These are phyloP conservation scores for Pseudocercospora fijiensis DNA, from an alignment of 2,329 filamentous ascomycete genomes.

Conservation along the genomic window DNA sequence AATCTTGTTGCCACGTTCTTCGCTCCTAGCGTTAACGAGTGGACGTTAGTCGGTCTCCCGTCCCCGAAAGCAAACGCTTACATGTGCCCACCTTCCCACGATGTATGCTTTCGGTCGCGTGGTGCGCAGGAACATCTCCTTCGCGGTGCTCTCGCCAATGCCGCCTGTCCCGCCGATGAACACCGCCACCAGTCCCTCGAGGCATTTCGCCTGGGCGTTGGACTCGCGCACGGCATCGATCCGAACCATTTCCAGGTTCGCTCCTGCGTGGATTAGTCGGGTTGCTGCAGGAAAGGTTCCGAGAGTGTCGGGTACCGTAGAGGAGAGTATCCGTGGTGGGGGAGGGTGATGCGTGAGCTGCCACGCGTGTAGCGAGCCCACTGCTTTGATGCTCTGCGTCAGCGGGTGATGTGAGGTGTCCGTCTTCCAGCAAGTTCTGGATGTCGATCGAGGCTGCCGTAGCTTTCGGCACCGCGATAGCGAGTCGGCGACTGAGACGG, in stretches of 20 bases:
- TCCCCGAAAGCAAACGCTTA: background rate
- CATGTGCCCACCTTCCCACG: slow-evolving; percentile 39
- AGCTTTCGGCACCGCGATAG: background rate
- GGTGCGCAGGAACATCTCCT: slow-evolving; percentile 44
- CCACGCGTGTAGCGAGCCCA: background rate
- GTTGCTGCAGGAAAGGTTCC: background rate
- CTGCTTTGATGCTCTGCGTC: background rate
- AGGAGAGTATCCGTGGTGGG: slow-evolving; percentile 1
- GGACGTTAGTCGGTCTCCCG: background rate
- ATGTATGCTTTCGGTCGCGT: slow-evolving; percentile 45
- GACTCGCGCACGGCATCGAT: slow-evolving; percentile 36
- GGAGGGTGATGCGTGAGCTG: background rate
- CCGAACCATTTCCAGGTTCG: slow-evolving; percentile 26
- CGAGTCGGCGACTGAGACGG: background rate
- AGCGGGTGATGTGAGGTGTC: background rate
- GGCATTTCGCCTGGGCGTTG: slow-evolving; percentile 33
- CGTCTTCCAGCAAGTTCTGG: background rate
- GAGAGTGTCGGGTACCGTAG: background rate
- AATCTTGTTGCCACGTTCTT: slow-evolving; percentile 40
- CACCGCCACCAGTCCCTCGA: slow-evolving; percentile 37
- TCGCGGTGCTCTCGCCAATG: slow-evolving; percentile 46
- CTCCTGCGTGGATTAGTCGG: slow-evolving; percentile 11
- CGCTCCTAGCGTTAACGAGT: slow-evolving; percentile 38
- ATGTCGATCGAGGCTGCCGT: background rate
- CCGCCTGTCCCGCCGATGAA: slow-evolving; percentile 48